phyloP scores from a whole-genome alignment of 257 asterid genomes.

The Petunia secreta region DNA sequence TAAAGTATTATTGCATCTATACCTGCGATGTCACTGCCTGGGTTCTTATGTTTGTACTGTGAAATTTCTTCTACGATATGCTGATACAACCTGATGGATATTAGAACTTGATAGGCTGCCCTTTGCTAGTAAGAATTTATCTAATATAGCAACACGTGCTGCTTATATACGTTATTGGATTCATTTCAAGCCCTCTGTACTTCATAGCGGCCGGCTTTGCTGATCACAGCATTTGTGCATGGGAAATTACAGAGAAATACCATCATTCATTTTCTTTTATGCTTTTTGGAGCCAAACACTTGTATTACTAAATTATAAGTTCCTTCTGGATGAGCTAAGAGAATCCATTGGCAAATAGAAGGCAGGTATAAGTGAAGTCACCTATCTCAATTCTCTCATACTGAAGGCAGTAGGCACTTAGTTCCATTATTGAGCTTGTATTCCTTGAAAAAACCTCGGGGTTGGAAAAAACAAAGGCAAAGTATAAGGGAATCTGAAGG shows the following conservation, averaged over 20 bases:
- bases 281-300: not conserved
- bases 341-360: not conserved
- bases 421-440: not conserved
- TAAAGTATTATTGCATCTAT: not conserved
- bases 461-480: not conserved
- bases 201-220: not conserved
- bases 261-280: not conserved
- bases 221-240: not conserved
- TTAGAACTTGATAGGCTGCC: not conserved
- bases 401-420: not conserved
- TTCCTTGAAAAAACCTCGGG: not conserved
- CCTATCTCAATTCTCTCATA: not conserved
- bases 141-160: not conserved
- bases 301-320: not conserved
- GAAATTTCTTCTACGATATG: slow-evolving; percentile 4
- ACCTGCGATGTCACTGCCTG: not conserved
- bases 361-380: not conserved
- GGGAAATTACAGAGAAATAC: not conserved
- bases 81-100: not conserved
- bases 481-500: not conserved
- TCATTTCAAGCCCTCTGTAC: not conserved
- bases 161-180: not conserved
- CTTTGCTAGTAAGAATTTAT: not conserved
- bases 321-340: not conserved
- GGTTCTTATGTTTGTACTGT: not conserved